phyloP scores from a whole-genome alignment of 371 early-diverging fungal species.

The Chytridium lagenaria region DNA sequence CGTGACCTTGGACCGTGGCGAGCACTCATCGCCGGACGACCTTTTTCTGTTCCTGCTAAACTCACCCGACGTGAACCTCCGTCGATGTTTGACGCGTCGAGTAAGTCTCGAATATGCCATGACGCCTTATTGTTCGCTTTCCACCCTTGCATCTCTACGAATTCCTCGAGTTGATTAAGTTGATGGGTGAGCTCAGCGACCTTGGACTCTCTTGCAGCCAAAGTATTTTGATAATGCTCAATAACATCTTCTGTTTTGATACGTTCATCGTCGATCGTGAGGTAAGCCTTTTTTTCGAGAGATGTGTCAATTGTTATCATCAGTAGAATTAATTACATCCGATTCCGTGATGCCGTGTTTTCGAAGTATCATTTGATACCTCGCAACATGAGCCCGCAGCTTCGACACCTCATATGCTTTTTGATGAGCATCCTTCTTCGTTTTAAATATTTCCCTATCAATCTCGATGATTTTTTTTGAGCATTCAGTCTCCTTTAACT shows the following conservation, averaged over 20 bases:
- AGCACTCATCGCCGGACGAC: background rate
- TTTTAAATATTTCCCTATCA: constrained; percentile 2
- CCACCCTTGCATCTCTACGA: background rate
- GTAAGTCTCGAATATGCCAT: background rate
- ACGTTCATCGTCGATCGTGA: constrained; percentile 16
- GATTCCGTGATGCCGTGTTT: constrained; percentile 19
- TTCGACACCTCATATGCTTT: constrained; percentile 20
- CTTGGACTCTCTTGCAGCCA: constrained; percentile 11
- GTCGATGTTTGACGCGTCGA: background rate
- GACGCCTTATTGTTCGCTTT: background rate
- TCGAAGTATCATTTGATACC: constrained; percentile 19
- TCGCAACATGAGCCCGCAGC: constrained; percentile 22
- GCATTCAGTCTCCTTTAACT: background rate
- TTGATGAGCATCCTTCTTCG: constrained; percentile 18
- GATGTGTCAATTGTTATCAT: background rate
- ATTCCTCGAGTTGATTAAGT: constrained; percentile 4
- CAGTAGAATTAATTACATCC: background rate
- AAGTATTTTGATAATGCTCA: constrained; percentile 17
- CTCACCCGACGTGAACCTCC: background rate
- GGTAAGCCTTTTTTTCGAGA: constrained; percentile 5
- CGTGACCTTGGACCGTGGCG: background rate
- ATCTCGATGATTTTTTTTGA: background rate
- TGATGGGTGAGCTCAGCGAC: background rate
- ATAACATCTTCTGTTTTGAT: constrained; percentile 22
- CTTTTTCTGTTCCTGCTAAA: background rate